Evolutionary conservation across 2,329 filamentous ascomycete genomes (phyloP), one percentile per base, ranked within the genome.

Genomic region (Endocalyx cinctus): DNA sequence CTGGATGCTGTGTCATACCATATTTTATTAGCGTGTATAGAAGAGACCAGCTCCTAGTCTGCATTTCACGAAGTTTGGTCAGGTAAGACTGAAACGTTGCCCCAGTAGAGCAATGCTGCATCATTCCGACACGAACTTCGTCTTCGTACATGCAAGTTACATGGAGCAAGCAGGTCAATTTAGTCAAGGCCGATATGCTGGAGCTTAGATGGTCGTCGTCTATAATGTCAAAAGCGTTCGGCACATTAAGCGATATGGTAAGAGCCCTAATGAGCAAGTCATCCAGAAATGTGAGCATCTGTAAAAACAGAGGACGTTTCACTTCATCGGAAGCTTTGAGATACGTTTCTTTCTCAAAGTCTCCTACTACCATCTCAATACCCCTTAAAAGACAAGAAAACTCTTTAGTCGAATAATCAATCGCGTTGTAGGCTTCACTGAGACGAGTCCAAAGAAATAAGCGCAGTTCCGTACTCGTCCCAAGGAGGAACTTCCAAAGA

Each of bases 381-480:
- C 85, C 87, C 46, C 84, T 82, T 18, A 98, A 67, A 39, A 86
- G 77, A 58, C 89, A 97, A 1, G 86, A 94, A 18, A 96, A 79
- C 11, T 92, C 81, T 57, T 95, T 96, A 0, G 90, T 88, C 1
- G 77, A 67, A 50, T 96, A 95, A 6, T 84, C 77, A 40, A 98
- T 94, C 6, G 75, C 77, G 33, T 80, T 74, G 51, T 98, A 98
- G 1, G 92, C 90, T 43, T 92, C 84, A 23, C 87, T 82, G n/a
- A 98, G 72, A 31, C 87, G 80, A 41, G 84, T 82, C 92, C 92
- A 98, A 2, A 98, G 69, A 43, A 92, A 88, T 2, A 97, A 66
- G 22, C 87, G 80, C 31, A 97, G 66, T 33, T 89, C 87, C 1
- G 88, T 84, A 51, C 83, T 87, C 27, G 87, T 89, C 29, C 77